Conservation (phyloP, 352 stramenopile genomes). For the Sclerospora graminicola region DNA sequence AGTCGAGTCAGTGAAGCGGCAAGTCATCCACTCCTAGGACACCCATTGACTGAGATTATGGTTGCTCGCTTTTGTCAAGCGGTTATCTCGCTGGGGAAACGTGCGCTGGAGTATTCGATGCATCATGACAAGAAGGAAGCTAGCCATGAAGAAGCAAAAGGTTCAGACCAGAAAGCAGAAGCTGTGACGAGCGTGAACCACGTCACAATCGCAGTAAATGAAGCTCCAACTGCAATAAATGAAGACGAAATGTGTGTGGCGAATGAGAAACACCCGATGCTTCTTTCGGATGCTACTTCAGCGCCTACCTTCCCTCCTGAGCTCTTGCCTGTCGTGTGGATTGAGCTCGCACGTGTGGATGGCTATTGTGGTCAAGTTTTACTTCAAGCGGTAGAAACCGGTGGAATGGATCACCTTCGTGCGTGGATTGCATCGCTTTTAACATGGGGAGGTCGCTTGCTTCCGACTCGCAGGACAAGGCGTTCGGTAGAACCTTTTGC, state of each 20-base stretch:
- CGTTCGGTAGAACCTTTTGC: slow-evolving; percentile 54
- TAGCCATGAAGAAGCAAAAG: slow-evolving; percentile 2
- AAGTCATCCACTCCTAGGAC: slow-evolving; percentile 35
- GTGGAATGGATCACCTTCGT: slow-evolving; percentile 70
- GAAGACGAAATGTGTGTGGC: slow-evolving; percentile 3
- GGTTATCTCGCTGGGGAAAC: slow-evolving; percentile 45
- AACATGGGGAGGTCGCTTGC: slow-evolving; percentile 53
- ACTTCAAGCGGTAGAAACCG: slow-evolving; percentile 62
- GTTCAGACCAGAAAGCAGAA: not conserved
- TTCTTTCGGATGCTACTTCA: slow-evolving; percentile 10
- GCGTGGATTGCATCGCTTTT: slow-evolving; percentile 70
- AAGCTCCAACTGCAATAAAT: slow-evolving; percentile 3
- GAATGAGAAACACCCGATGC: slow-evolving; percentile 18
- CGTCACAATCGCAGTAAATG: slow-evolving; percentile 19
- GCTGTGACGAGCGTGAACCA: slow-evolving; percentile 8
- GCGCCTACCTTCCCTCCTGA: slow-evolving; percentile 19
- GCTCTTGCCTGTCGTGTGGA: slow-evolving; percentile 71
- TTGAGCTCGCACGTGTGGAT: slow-evolving; percentile 67
- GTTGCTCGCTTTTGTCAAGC: slow-evolving; percentile 54
- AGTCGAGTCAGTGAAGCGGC: slow-evolving; percentile 47
- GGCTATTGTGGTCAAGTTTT: slow-evolving; percentile 77
- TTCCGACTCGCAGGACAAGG: slow-evolving; percentile 17
- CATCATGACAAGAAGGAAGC: slow-evolving; percentile 15
- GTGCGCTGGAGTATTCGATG: slow-evolving; percentile 42
- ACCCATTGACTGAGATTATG: slow-evolving; percentile 53